Percentiles rank a stretch among this genome's conserved stretches.
phyloP scores from a whole-genome alignment of 768 basidiomycete genomes.

The Serendipita sp. region DNA sequence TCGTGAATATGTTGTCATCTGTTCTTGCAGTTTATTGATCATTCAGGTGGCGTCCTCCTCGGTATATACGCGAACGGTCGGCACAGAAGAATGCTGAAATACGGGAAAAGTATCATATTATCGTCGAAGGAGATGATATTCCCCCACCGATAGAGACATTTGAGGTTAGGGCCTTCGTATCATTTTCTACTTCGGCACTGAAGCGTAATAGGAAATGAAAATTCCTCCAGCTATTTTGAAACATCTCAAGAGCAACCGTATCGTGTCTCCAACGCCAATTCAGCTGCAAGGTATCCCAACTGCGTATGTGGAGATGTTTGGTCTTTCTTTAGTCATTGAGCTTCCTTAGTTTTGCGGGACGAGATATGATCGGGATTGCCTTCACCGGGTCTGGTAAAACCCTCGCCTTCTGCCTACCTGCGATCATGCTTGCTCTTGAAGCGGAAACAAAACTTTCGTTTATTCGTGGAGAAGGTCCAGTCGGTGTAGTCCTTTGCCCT shows the following conservation, averaged over 20 bases:
- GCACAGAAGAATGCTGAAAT: conserved; percentile 55
- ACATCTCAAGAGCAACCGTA: conserved; percentile 71
- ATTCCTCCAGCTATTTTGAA: conserved; percentile 76
- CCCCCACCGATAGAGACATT: conserved; percentile 90
- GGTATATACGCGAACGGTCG: conserved; percentile 56
- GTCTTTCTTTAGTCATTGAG: background rate
- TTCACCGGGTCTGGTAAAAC: conserved; percentile 99
- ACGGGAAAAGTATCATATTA: conserved; percentile 83
- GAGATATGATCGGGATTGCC: conserved; percentile 97
- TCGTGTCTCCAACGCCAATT: conserved; percentile 80
- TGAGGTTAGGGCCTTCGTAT: conserved; percentile 26
- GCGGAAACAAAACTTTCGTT: conserved; percentile 85
- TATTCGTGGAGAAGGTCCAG: conserved; percentile 84
- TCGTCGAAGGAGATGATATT: conserved; percentile 85
- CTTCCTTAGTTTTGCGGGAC: conserved; percentile 62
- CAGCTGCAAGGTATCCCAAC: conserved; percentile 94
- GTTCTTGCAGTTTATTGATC: background rate
- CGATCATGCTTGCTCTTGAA: conserved; percentile 92
- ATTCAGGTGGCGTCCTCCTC: conserved; percentile 74
- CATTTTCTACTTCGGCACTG: background rate
- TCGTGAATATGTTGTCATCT: conserved; percentile 35
- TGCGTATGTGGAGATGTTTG: conserved; percentile 40
- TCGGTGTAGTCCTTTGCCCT: conserved; percentile 92
- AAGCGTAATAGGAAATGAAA: conserved; percentile 74
- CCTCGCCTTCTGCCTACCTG: conserved; percentile 91